Conservation (phyloP, 805 yeast species). For the Candida tammaniensis region DNA sequence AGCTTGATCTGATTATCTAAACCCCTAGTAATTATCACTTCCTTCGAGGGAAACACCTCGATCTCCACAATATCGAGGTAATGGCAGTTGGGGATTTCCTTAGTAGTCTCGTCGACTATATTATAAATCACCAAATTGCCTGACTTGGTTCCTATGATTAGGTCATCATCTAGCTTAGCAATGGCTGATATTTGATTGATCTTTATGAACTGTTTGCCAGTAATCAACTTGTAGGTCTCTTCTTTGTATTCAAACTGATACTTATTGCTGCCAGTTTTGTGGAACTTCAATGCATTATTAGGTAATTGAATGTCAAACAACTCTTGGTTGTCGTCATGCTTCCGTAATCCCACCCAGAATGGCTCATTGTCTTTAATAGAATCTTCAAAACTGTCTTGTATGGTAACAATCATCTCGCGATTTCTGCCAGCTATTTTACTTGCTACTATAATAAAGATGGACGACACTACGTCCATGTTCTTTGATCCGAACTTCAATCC, state of each 20-base stretch:
- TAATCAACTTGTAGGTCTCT: conserved; percentile 1
- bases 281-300: conserved; percentile 1
- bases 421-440: not conserved
- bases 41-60: conserved; percentile 60
- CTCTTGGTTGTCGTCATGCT: conserved; percentile 1
- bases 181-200: conserved; percentile 7
- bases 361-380: conserved; percentile 39
- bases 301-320: not conserved
- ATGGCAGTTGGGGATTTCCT: conserved; percentile 44
- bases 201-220: conserved; percentile 6
- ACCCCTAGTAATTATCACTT: conserved; percentile 59
- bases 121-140: conserved; percentile 14
- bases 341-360: conserved; percentile 43
- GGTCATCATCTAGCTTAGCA: conserved; percentile 5
- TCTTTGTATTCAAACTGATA: conserved; percentile 3
- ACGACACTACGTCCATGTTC: conserved; percentile 59
- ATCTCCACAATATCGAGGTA: conserved; percentile 41
- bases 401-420: conserved; percentile 18
- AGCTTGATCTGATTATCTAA: conserved; percentile 57
- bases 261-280: not conserved
- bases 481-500: conserved; percentile 67
- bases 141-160: conserved; percentile 14
- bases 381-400: conserved; percentile 47
- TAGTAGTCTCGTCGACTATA: conserved; percentile 5
- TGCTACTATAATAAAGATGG: conserved; percentile 4